phyloP scores from a whole-genome alignment of 2,329 filamentous ascomycete genomes.

The Pseudogymnoascus pannorum region DNA sequence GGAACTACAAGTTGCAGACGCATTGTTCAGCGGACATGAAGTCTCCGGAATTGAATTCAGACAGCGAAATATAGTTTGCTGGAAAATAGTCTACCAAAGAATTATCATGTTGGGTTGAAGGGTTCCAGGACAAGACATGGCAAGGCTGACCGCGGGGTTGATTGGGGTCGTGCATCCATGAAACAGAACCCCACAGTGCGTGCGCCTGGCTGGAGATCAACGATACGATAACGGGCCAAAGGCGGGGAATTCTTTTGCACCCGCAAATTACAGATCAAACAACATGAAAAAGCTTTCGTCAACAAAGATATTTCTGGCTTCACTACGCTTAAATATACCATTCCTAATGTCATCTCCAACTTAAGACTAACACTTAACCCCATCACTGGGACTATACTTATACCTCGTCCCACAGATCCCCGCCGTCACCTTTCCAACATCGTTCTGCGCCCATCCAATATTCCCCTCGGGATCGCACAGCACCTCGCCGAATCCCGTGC shows the following conservation, averaged over 20 bases:
- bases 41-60: background rate
- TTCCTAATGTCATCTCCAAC: background rate
- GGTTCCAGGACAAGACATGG: background rate
- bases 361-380: background rate
- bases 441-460: conserved; percentile 5
- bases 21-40: background rate
- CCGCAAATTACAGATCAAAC: background rate
- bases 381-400: background rate
- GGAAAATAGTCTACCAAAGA: too few relatives aligned
- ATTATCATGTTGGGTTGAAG: background rate
- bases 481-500: background rate
- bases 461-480: background rate
- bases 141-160: conserved; percentile 3
- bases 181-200: background rate
- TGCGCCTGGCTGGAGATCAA: background rate
- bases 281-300: background rate
- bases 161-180: background rate
- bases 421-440: background rate
- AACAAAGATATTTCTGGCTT: background rate
- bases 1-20: conserved; percentile 14
- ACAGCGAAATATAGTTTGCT: background rate
- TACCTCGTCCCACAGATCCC: background rate
- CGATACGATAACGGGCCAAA: background rate
- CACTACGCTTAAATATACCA: background rate
- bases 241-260: background rate